phyloP scores from a whole-genome alignment of 306 rosid species.

The Prunus salicina region DNA sequence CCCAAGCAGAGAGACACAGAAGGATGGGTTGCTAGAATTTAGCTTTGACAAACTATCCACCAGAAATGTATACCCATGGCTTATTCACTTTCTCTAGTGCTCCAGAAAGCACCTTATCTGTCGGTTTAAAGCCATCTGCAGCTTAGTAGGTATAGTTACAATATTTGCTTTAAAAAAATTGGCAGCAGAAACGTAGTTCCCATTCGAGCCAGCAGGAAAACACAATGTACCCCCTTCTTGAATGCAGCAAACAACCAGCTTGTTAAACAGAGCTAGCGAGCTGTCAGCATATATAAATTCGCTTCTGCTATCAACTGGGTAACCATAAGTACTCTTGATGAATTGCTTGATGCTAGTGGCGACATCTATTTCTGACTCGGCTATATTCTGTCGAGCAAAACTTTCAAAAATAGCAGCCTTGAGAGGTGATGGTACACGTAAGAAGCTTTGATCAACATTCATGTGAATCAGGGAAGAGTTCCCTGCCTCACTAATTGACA shows the following conservation, averaged over 20 bases:
- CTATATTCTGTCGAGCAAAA: constrained; percentile 90
- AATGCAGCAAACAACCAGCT: constrained; percentile 82
- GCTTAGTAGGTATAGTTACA: constrained; percentile 57
- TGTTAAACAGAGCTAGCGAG: constrained; percentile 76
- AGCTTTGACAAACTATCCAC: no score
- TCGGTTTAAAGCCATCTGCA: constrained; percentile 66
- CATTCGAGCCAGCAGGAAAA: constrained; percentile 89
- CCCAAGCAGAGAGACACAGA: no score
- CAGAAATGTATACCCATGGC: constrained; percentile 87
- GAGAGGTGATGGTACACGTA: constrained; percentile 72
- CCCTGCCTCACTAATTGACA: constrained; percentile 59
- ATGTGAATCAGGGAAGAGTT: constrained; percentile 71
- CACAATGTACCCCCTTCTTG: constrained; percentile 94
- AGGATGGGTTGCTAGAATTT: no score
- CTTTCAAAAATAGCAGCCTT: constrained; percentile 95
- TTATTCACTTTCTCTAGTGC: constrained; percentile 54
- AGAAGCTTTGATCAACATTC: constrained; percentile 89
- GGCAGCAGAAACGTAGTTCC: constrained; percentile 85
- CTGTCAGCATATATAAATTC: constrained; percentile 75
- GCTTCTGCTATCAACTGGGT: constrained; percentile 49
- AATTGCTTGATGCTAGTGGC: constrained; percentile 63
- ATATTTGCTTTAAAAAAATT: constrained; percentile 72
- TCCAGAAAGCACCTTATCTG: constrained; percentile 50
- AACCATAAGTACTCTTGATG: constrained; percentile 70
- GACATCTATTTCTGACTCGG: constrained; percentile 81